Evolutionary conservation across 1,284 basidiomycete genomes (phyloP).

Genomic region (Ustilago esculenta): DNA sequence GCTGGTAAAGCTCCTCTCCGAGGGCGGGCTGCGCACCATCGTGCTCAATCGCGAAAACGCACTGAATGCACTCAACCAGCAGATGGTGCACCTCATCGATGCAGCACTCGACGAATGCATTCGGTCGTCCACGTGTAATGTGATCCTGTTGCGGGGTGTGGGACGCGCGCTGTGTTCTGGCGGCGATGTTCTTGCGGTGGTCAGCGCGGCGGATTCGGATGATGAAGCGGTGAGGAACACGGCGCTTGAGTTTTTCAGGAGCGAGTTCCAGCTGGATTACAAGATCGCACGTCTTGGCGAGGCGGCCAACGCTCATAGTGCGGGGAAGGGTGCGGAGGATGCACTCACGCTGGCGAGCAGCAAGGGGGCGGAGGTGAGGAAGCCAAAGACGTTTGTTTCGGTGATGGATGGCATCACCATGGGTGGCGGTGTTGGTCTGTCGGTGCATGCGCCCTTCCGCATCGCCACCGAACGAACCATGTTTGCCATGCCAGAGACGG

Average conservation of each 20-base stretch:
- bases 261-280: slow-evolving; percentile 93
- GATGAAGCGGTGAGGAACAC: slow-evolving; percentile 67
- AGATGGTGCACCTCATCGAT: slow-evolving; percentile 81
- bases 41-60: slow-evolving; percentile 83
- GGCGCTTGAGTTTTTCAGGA: slow-evolving; percentile 86
- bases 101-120: slow-evolving; percentile 77
- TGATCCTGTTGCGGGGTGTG: slow-evolving; percentile 69
- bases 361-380: slow-evolving; percentile 37
- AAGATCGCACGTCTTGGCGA: slow-evolving; percentile 73
- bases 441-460: slow-evolving; percentile 86
- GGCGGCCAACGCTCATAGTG: slow-evolving; percentile 70
- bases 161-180: slow-evolving; percentile 92
- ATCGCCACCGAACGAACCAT: slow-evolving; percentile 92
- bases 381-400: slow-evolving; percentile 80
- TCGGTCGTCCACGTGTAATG: slow-evolving; percentile 41
- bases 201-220: slow-evolving; percentile 45
- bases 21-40: slow-evolving; percentile 72
- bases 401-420: slow-evolving; percentile 77
- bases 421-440: slow-evolving; percentile 94
- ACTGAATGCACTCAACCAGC: slow-evolving; percentile 84
- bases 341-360: slow-evolving; percentile 27
- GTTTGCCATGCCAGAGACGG: slow-evolving; percentile 81
- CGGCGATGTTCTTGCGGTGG: slow-evolving; percentile 82
- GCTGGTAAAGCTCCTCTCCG: slow-evolving; percentile 47
- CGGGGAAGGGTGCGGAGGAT: slow-evolving; percentile 33